Evolutionary conservation across 331 rosid species (phyloP), one percentile per base, ranked within the genome.

Genomic region (Arachis monticola): DNA sequence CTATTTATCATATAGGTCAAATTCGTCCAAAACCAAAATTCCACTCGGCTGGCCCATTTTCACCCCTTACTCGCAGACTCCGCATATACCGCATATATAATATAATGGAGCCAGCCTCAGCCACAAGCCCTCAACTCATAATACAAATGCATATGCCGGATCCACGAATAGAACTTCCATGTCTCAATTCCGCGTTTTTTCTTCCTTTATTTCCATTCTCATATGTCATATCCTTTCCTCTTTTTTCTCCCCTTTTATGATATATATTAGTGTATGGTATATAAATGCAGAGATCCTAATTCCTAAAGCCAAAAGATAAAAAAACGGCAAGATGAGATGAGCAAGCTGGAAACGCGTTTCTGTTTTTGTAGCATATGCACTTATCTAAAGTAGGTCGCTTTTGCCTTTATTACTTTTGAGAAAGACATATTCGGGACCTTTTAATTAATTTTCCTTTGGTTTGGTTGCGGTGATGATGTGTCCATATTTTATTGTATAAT

Each of bases 341-440:
- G 74, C 69, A 78, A 88, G 90, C 87, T 88, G 89, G 78, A 82
- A 84, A 80, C 90, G 86, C 90, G 90, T 83, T 84, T 79, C 77
- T 40, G 59, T 64, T 70, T 48, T 56, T 42, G 74, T 68, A 13
- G 75, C 44, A 68, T 74, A 7, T 0, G 3, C 61, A 64, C 40
- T 38, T 35, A 5, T 63, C 70, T 67, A 66, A 77, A 77, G 79
- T 56, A 61, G 1, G 48, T 75, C 70, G 35, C 80, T 80, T 84
- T 81, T 60, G 81, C 32, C 85, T 82, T 84, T 82, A 62, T 32
- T 77, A 50, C 85, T 70, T 82, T 88, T 79, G 55, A 67, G 67
- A 65, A 81, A 76, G 64, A 70, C 55, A 12, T 10, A n/a, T 53
- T 79, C 46, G 41, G 10, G 12, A 38, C 79, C 48, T 62, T 47